Evolutionary conservation across 768 basidiomycete genomes (phyloP), one percentile per base, ranked within the genome.

Genomic region (Gloeostereum incarnatum): DNA sequence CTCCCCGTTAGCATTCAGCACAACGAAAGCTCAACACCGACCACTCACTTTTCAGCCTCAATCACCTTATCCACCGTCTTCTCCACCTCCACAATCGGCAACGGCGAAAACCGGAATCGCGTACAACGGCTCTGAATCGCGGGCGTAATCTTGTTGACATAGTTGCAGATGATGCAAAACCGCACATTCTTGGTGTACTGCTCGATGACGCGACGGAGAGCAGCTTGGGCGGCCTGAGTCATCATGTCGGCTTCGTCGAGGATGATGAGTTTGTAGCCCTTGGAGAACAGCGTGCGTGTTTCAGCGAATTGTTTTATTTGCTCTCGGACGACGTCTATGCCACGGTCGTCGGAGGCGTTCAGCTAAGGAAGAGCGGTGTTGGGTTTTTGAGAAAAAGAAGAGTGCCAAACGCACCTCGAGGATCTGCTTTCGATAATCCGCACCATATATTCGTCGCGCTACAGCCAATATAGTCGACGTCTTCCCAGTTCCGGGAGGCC

Each of bases 181-280:
- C 96, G 81, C 48, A 97, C 96, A 52, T 98, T 98, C 62, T 84
- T 90, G 14, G 96, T 99, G 59, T 96, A 98, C 47, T 96, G 93
- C 59, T 99, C 96, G 48, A 99, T 97, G 24, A 98, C 85, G 50
- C 96, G 84, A 20, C 96, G 85, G 21, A 99, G 75, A 18, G 96
- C 96, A 3, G 93, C 88, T 55, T 99, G 96, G 1, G 96, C 96
- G 40, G 88, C 84, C 45, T 91, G 83, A 0, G 96, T 99, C 96
- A 99, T 99, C 94, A 96, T 96, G 68, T 99, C 96, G n/a, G 96
- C 96, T 60, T 99, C 96, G 49, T 99, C 96, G 23, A 99, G 77
- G 44, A 99, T 81, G 59, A 99, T 94, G 55, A 99, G 81, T 53
- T 98, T 99, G 75, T 81, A 98, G 13, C 90, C 90, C 51, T 92